These are phyloP conservation scores for Aureobasidium pullulans DNA, from an alignment of 2,329 filamentous ascomycete species.

Conservation along the genomic window DNA sequence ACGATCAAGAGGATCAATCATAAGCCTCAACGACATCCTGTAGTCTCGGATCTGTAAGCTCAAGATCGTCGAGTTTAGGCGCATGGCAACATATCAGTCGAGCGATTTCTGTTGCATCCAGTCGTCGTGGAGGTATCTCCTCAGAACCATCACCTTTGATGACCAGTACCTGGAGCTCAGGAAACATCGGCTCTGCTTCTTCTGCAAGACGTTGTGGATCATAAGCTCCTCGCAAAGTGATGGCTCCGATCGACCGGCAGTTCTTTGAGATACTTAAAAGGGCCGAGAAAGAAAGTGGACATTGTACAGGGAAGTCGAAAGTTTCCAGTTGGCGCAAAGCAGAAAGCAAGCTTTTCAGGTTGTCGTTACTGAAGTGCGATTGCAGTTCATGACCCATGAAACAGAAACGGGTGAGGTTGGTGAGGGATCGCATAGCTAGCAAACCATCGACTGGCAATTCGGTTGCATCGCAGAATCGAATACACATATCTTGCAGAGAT, in stretches of 20 bases:
- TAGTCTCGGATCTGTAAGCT: neutral
- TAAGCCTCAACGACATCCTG: neutral
- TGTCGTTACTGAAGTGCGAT: neutral
- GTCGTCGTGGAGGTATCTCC: neutral
- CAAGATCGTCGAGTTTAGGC: neutral
- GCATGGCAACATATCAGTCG: neutral
- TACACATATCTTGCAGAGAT: neutral
- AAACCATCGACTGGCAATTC: neutral
- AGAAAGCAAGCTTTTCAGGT: neutral
- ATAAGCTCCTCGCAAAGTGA: neutral
- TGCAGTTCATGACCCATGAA: neutral
- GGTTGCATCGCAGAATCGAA: neutral
- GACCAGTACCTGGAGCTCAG: neutral
- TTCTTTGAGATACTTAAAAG: neutral
- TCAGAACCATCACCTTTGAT: neutral
- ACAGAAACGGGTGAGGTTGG: neutral
- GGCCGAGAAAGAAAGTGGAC: neutral
- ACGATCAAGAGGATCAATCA: neutral
- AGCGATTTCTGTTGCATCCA: neutral
- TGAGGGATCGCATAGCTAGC: neutral
- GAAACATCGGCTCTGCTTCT: neutral
- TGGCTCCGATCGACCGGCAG: neutral
- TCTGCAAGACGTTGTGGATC: neutral
- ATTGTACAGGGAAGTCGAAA: neutral
- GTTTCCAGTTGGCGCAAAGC: neutral